phyloP scores from a whole-genome alignment of 2,329 filamentous ascomycete genomes.

The Cladosporium sp. region DNA sequence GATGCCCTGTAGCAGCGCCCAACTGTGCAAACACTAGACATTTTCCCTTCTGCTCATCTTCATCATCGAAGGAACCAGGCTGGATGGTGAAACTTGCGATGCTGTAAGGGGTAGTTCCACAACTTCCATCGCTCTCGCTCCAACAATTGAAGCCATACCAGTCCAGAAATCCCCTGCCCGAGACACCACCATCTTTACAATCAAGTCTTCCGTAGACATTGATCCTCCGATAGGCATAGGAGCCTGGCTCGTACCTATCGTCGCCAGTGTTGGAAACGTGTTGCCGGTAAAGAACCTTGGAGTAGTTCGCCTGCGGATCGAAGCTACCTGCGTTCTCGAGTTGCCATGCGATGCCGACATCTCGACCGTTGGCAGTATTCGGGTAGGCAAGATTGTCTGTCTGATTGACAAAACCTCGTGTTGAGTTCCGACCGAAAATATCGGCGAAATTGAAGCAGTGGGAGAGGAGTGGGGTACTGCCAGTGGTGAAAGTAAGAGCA shows the following conservation, averaged over 20 bases:
- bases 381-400: neutral
- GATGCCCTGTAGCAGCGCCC: neutral
- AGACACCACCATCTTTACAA: neutral
- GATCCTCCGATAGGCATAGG: neutral
- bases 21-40: neutral
- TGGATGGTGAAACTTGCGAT: neutral
- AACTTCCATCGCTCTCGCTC: neutral
- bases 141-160: slow-evolving; percentile 6
- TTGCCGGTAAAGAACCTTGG: neutral
- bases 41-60: neutral
- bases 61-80: neutral
- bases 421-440: neutral
- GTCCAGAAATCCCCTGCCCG: neutral
- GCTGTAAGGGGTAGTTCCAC: neutral
- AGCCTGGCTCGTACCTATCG: neutral
- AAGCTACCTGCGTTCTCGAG: neutral
- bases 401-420: slow-evolving; percentile 3
- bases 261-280: neutral
- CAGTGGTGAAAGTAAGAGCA: slow-evolving; percentile 2
- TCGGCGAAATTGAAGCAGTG: slow-evolving; percentile 9
- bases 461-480: neutral
- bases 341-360: neutral
- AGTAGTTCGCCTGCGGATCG: neutral
- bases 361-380: neutral
- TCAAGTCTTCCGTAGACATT: neutral